These are phyloP conservation scores for Pythium grandisporangium DNA, from an alignment of 352 stramenopile species.

Conservation along the genomic window DNA sequence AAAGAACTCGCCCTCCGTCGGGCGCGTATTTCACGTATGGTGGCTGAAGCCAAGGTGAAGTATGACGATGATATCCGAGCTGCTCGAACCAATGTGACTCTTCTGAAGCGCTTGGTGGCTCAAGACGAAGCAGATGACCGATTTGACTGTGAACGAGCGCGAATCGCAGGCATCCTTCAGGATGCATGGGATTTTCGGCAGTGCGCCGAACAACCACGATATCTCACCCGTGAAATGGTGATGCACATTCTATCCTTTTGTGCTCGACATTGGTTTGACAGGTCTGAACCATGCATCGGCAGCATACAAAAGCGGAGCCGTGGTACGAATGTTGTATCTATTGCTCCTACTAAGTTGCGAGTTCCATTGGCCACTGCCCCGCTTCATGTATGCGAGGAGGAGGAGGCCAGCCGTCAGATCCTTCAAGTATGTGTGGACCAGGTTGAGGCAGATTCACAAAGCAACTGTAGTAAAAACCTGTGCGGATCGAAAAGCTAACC, in stretches of 20 bases:
- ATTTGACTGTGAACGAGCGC: slow-evolving; percentile 21
- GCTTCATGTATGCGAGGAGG: too few species aligned
- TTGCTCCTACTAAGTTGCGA: too few species aligned
- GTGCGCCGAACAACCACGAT: slow-evolving; percentile 12
- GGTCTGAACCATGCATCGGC: too few species aligned
- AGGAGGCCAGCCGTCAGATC: too few species aligned
- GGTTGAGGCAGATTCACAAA: too few species aligned
- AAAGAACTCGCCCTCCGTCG: slow-evolving; percentile 21
- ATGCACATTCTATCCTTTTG: slow-evolving; percentile 42
- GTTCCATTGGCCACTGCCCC: too few species aligned
- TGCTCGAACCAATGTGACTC: slow-evolving; percentile 25
- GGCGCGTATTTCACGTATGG: slow-evolving; percentile 24
- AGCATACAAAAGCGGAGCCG: too few species aligned
- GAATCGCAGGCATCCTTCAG: slow-evolving; percentile 19
- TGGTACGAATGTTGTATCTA: too few species aligned
- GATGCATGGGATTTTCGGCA: slow-evolving; percentile 20
- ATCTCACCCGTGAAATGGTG: slow-evolving; percentile 20
- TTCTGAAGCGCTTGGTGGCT: slow-evolving; percentile 23
- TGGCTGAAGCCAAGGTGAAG: slow-evolving; percentile 38
- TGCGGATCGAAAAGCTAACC: too few species aligned
- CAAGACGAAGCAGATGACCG: slow-evolving; percentile 22
- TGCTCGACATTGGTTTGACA: slow-evolving; percentile 46
- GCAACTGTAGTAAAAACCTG: too few species aligned
- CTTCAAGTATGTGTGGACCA: too few species aligned
- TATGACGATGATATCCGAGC: slow-evolving; percentile 27